Evolutionary conservation across 2,329 filamentous ascomycete genomes (phyloP).

Genomic region (Monosporascus sp.): DNA sequence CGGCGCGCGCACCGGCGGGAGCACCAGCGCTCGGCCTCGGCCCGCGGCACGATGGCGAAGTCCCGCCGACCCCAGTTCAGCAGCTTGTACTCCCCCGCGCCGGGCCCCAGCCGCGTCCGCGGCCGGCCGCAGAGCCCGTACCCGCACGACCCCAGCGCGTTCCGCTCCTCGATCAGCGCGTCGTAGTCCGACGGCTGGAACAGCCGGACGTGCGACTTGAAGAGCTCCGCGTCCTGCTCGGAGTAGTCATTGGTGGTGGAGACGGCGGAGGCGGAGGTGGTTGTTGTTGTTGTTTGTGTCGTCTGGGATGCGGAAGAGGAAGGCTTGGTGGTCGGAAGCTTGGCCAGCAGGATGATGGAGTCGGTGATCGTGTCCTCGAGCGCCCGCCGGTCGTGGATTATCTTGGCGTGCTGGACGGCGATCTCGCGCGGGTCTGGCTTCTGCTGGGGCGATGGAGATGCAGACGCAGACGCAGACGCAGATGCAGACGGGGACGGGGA

Average conservation of each 20-base stretch:
- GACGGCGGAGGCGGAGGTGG: slow-evolving; percentile 16
- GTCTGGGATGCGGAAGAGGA: slow-evolving; percentile 11
- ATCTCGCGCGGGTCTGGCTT: slow-evolving; percentile 51
- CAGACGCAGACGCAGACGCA: slow-evolving; percentile 6
- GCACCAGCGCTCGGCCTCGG: slow-evolving; percentile 83
- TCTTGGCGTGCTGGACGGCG: slow-evolving; percentile 75
- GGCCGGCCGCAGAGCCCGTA: slow-evolving; percentile 72
- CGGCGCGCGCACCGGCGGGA: slow-evolving; percentile 71
- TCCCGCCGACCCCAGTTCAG: slow-evolving; percentile 47
- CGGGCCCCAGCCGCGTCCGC: slow-evolving; percentile 51
- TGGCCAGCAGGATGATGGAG: slow-evolving; percentile 66
- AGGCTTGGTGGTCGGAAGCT: slow-evolving; percentile 39
- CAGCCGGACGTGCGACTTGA: slow-evolving; percentile 61
- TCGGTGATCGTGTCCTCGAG: slow-evolving; percentile 70
- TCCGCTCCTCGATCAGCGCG: slow-evolving; percentile 81
- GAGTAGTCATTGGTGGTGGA: slow-evolving; percentile 34
- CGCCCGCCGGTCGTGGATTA: slow-evolving; percentile 78
- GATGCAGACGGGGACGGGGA: slow-evolving; percentile 34
- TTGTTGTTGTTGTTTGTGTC: slow-evolving; percentile 3
- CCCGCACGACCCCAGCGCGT: slow-evolving; percentile 76
- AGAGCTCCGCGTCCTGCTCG: slow-evolving; percentile 54
- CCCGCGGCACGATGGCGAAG: slow-evolving; percentile 64
- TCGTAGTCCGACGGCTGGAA: slow-evolving; percentile 91
- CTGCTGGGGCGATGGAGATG: slow-evolving; percentile 27
- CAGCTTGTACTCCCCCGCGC: slow-evolving; percentile 62